These are phyloP conservation scores for Zangia roseola DNA, from an alignment of 768 basidiomycete species.

Conservation along the genomic window DNA sequence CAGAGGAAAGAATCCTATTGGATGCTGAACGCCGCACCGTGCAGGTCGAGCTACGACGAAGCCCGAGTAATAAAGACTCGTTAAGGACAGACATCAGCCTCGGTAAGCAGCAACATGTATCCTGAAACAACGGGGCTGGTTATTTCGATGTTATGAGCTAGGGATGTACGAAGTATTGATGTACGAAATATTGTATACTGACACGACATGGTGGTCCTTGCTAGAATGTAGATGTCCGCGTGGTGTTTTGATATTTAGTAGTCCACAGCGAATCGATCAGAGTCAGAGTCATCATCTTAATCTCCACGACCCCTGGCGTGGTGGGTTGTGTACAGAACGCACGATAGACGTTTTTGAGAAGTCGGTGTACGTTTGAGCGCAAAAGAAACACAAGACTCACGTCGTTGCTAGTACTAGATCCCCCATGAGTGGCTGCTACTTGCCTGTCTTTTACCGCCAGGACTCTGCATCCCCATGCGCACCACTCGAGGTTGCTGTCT, in stretches of 20 bases:
- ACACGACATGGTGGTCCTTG: slow-evolving; percentile 13
- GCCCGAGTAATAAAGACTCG: slow-evolving; percentile 10
- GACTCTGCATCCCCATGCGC: too few relatives aligned
- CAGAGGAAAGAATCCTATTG: neutral
- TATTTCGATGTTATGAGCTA: neutral
- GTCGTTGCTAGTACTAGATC: too few relatives aligned
- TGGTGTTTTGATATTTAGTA: slow-evolving; percentile 17
- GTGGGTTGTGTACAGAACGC: too few relatives aligned
- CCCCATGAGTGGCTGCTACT: too few relatives aligned
- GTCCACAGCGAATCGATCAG: too few relatives aligned
- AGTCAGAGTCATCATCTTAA: too few relatives aligned
- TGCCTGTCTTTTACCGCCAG: too few relatives aligned
- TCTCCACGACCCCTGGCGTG: too few relatives aligned
- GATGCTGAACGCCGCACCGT: slow-evolving; percentile 5
- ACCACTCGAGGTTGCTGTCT: too few relatives aligned
- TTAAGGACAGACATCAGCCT: neutral
- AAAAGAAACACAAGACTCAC: too few relatives aligned
- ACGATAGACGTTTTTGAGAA: too few relatives aligned
- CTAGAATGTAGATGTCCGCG: slow-evolving; percentile 9
- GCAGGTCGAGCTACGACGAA: slow-evolving; percentile 25
- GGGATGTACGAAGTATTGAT: slow-evolving; percentile 14
- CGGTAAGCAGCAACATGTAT: neutral
- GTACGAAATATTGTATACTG: slow-evolving; percentile 17
- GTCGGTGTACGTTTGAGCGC: too few relatives aligned
- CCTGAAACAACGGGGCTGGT: neutral